Evolutionary conservation across 371 early-diverging fungal species (phyloP).

Genomic region (Mucor indicus): DNA sequence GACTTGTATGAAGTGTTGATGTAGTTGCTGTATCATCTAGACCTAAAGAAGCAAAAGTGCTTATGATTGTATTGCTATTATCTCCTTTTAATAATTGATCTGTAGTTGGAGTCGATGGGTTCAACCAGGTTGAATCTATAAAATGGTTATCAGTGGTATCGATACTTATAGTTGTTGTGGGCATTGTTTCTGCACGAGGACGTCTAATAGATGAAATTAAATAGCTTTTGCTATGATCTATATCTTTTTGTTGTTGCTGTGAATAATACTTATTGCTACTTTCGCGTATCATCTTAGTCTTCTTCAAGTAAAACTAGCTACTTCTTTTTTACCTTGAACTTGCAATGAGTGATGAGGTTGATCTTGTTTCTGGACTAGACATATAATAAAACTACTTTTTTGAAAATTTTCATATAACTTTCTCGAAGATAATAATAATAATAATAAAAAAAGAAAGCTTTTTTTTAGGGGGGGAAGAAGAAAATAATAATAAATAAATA

Average conservation of each 20-base stretch:
- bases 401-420: background rate
- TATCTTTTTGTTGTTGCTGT: background rate
- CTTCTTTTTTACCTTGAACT: background rate
- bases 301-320: background rate
- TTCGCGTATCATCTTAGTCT: too few relatives aligned
- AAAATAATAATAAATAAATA: too few relatives aligned
- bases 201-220: constrained; percentile 25
- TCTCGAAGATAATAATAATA: background rate
- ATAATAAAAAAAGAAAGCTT: background rate
- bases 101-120: constrained; percentile 33
- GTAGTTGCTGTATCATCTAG: constrained; percentile 49
- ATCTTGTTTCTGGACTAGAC: constrained; percentile 7
- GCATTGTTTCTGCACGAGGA: constrained; percentile 73
- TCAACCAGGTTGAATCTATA: constrained; percentile 5
- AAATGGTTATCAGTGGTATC: background rate
- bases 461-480: too few relatives aligned
- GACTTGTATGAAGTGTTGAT: constrained; percentile 19
- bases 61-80: constrained; percentile 48
- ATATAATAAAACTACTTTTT: background rate
- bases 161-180: constrained; percentile 22
- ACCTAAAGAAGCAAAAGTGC: constrained; percentile 69
- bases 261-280: background rate
- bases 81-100: constrained; percentile 32
- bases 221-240: background rate
- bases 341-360: background rate